Evolutionary conservation across 2,329 filamentous ascomycete genomes (phyloP).

Genomic region (Fusarium algeriense): DNA sequence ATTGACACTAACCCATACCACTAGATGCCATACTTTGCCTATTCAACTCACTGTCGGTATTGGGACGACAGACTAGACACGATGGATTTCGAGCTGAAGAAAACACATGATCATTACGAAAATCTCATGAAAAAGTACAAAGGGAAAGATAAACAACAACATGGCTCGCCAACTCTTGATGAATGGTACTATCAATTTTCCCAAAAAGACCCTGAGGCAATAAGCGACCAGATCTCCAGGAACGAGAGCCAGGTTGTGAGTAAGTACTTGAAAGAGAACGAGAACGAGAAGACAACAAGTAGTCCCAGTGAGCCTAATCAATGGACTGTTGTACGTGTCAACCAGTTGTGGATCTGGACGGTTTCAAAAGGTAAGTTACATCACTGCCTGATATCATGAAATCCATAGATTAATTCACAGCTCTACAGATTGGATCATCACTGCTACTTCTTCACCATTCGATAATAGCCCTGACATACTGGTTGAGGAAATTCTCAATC

Average conservation of each 20-base stretch:
- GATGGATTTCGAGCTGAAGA: fast-evolving
- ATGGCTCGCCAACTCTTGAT: neutral
- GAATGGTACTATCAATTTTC: conserved; percentile 11
- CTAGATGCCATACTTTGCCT: neutral
- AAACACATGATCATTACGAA: fast-evolving
- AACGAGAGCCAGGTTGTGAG: neutral
- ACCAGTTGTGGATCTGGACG: conserved; percentile 8
- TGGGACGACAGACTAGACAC: neutral
- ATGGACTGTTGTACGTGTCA: neutral
- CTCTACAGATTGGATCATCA: neutral
- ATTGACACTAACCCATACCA: fast-evolving
- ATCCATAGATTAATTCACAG: neutral
- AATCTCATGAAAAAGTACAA: fast-evolving
- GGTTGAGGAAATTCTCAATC: neutral
- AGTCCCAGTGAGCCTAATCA: neutral
- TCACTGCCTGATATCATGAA: neutral
- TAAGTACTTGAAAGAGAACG: neutral
- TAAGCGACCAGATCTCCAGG: neutral
- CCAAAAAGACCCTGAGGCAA: neutral
- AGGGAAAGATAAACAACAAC: neutral
- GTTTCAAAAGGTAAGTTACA: neutral
- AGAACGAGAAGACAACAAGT: fast-evolving
- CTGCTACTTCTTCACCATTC: neutral
- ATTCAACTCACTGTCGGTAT: neutral
- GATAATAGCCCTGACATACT: neutral